Evolutionary conservation across 2,329 filamentous ascomycete species (phyloP).

Genomic region (Immersiporthe knoxdaviesiana): DNA sequence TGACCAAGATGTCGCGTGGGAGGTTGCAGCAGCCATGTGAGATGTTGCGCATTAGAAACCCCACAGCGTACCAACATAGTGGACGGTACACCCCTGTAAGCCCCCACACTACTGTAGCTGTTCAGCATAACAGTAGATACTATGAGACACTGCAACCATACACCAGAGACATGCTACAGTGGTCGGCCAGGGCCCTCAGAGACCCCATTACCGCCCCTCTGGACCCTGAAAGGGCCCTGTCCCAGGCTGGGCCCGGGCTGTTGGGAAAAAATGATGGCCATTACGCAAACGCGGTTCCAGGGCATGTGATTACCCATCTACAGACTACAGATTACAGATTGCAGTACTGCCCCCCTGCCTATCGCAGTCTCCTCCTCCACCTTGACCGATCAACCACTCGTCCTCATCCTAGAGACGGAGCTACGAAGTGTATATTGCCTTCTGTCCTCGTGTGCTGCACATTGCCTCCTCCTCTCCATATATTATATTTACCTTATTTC

Average conservation of each 20-base stretch:
- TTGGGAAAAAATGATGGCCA: not conserved
- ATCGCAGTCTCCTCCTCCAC: not conserved
- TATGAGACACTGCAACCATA: not conserved
- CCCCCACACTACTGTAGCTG: not conserved
- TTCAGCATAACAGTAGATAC: not conserved
- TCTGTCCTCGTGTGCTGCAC: not conserved
- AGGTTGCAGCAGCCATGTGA: not conserved
- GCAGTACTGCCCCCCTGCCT: not conserved
- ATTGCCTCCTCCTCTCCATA: not conserved
- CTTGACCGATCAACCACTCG: not conserved
- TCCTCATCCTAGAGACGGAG: not conserved
- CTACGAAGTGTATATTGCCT: not conserved
- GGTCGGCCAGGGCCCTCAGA: not conserved
- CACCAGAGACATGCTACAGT: not conserved
- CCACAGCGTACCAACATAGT: not conserved
- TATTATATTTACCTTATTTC: not conserved
- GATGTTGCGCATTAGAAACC: not conserved
- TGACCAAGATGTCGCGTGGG: not conserved
- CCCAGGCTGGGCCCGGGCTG: not conserved
- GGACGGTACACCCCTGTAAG: not conserved
- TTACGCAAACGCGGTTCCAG: not conserved
- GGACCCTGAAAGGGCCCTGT: not conserved
- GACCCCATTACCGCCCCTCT: not conserved
- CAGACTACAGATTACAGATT: not conserved
- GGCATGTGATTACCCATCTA: slow-evolving; percentile 13